Evolutionary conservation across 2,329 filamentous ascomycete species (phyloP).

Genomic region (Ambrosiella xylebori): DNA sequence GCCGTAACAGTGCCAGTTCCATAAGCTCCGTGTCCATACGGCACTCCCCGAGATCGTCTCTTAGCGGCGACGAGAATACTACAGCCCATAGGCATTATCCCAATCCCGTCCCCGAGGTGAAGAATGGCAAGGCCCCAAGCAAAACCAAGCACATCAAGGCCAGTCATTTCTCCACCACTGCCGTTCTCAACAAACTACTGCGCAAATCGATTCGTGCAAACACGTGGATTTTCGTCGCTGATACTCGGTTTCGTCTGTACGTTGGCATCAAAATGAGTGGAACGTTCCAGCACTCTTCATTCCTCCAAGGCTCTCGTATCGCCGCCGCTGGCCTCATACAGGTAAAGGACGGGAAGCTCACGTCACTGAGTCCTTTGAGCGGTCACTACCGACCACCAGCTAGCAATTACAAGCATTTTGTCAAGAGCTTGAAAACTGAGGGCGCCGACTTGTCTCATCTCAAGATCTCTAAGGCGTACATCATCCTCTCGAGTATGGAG

Average conservation of each 20-base stretch:
- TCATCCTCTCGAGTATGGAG: constrained; percentile 67
- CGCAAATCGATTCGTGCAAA: constrained; percentile 68
- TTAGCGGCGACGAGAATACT: constrained; percentile 34
- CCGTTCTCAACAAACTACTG: constrained; percentile 62
- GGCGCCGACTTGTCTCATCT: constrained; percentile 67
- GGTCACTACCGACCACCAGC: constrained; percentile 78
- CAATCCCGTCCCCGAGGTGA: background rate
- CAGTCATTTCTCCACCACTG: constrained; percentile 50
- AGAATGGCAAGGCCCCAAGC: constrained; percentile 5
- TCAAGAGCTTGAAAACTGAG: constrained; percentile 51
- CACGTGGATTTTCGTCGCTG: constrained; percentile 86
- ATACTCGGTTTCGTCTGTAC: constrained; percentile 71
- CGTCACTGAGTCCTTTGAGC: constrained; percentile 50
- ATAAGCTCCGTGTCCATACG: constrained; percentile 22
- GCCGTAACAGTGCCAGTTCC: constrained; percentile 14
- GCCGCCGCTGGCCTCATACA: constrained; percentile 71
- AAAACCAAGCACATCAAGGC: constrained; percentile 11
- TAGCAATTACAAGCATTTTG: constrained; percentile 67
- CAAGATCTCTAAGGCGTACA: constrained; percentile 65
- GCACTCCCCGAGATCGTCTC: constrained; percentile 12
- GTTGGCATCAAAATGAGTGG: constrained; percentile 81
- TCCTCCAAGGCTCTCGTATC: constrained; percentile 68
- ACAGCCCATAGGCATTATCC: constrained; percentile 6
- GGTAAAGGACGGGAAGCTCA: constrained; percentile 64
- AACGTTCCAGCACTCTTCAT: constrained; percentile 80